Base-by-base conservation (phyloP, 2,329 filamentous ascomycete species). In the Blastomyces gilchristii region DNA sequence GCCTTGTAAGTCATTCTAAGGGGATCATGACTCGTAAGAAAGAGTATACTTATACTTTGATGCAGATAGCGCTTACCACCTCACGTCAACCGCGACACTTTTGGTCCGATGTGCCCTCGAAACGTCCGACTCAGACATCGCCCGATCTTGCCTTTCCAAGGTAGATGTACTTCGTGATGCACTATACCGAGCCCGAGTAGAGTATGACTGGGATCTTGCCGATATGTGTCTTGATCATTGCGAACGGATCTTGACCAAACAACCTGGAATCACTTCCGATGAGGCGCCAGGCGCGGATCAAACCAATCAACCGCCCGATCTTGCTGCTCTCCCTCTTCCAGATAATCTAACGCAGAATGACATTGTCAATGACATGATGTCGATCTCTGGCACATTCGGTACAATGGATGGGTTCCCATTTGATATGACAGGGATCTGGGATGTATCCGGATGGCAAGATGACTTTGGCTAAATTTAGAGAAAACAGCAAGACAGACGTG, bases 141-240 rank as follows among this genome's bases (percentile, higher is more conserved):
- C 79, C 11, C 76, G 76, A 9, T 74, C 77, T 2, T 80, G 78
- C 60, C 75, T 82, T 58, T 63, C 73, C 7, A 79, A 79, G 34
- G 79, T 82, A 1, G 76, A 82, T 63, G 76, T 74, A 2, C 74
- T 82, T 52, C 78, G 80, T 47, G 73, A 75, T 8, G 77, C 80
- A 41, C 76, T 83, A 8, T 77, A 78, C 50, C 73, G 75, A 57
- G 79, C 80, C 28, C 74, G 76, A 16, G 77, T 79, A 39, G 78
- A 81, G 60, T 78, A 81, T 67, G 78, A 81, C 59, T 84, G 82
- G 81, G 82, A 84, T 65, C 76, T 83, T 9, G 81, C 81, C 8
- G 78, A 81, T 58, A 82, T 82, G 70, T 82, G 80, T 54, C 71
- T 83, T 3, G 80, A 83, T 50, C 76, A 79, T 68, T 79, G 77